Base-by-base conservation (phyloP, 192 early-diverging fungal species). In the Coemansia reversa region DNA sequence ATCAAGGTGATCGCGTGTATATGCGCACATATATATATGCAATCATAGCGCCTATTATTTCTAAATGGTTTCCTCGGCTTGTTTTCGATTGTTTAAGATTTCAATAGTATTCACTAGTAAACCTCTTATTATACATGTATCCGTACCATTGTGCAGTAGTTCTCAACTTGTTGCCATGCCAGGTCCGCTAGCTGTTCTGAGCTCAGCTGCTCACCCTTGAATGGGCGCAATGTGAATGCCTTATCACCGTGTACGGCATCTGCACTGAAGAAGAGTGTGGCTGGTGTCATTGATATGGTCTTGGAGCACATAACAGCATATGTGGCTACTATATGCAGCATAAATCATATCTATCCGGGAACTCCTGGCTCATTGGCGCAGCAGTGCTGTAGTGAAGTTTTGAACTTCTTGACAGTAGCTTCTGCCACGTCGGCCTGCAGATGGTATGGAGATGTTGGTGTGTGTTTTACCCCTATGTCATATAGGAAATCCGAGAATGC, bases 351-450 rank as follows among this genome's bases (percentile, higher is more conserved):
- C 27, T 3, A 27, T 27, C 27, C 27, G 2, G n/a, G 3, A 69
- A 1, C 63, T 58, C 19, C 1, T 19, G 5, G 30, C 16, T 19
- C 49, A 1, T 50, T 39, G 1, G 42, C 7, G 2, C 65, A 50
- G 28, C 50, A 60, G 18, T 42, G 19, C 32, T 49, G 51, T 23
- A 75, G 33, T 7, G 51, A 50, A 0, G 50, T 51, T 33, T 71
- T 71, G 51, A 77, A 55, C 0, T 60, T 62, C 4, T 60, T 16
- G 5, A 74, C 68, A 60, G 42, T 62, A 55, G 1, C 7, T 51
- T 77, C 65, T 16, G 61, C 75, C 9, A 71, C 24, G 27, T 77
- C 58, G 3, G 27, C 27, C 3, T 27, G 27, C 3, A 27, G 27
- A 27, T 27, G 27, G 27, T 27, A 27, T 27, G 2, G 27, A 27